Percentiles rank a stretch among this genome's conserved stretches.
These are phyloP conservation scores for Elongisporangium prolatum DNA, from an alignment of 352 stramenopile genomes.

Conservation along the genomic window DNA sequence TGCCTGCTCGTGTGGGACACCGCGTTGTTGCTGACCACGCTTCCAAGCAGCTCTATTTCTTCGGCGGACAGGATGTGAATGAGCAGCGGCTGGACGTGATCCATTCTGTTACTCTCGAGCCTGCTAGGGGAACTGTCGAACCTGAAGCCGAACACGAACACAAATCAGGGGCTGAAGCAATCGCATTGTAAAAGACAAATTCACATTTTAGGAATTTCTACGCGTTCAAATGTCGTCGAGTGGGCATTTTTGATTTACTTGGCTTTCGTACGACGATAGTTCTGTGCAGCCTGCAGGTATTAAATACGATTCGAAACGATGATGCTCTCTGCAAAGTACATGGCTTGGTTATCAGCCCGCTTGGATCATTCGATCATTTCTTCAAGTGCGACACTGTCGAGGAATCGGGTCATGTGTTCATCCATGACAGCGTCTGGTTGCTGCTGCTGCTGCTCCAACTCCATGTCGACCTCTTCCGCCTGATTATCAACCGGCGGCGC, in stretches of 20 bases:
- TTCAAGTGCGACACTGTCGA: constrained; percentile 76
- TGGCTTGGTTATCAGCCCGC: too few species aligned
- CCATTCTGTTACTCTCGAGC: constrained; percentile 46
- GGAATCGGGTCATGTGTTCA: constrained; percentile 79
- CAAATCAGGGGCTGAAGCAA: constrained; percentile 4
- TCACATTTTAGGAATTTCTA: neutral
- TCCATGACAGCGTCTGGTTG: constrained; percentile 20
- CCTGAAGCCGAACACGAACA: constrained; percentile 1
- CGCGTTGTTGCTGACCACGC: constrained; percentile 59
- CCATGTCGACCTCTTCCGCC: constrained; percentile 20
- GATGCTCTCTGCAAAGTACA: too few species aligned
- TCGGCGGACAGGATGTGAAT: constrained; percentile 78
- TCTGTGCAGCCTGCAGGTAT: neutral
- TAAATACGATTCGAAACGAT: neutral
- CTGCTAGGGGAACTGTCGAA: neutral
- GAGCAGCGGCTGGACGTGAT: constrained; percentile 84
- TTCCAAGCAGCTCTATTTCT: constrained; percentile 71
- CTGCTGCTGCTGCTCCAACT: neutral
- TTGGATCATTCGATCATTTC: constrained; percentile 56
- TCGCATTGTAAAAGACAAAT: neutral
- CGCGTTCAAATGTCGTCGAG: neutral
- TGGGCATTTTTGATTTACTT: neutral
- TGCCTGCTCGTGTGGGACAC: constrained; percentile 81
- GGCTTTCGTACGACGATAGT: neutral
- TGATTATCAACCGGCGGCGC: constrained; percentile 3